A percentile compares a stretch with the other conserved stretches of the same genome.
Evolutionary conservation across 1,139 yeast genomes (phyloP).

Genomic region (Scheffersomyces insectosa): DNA sequence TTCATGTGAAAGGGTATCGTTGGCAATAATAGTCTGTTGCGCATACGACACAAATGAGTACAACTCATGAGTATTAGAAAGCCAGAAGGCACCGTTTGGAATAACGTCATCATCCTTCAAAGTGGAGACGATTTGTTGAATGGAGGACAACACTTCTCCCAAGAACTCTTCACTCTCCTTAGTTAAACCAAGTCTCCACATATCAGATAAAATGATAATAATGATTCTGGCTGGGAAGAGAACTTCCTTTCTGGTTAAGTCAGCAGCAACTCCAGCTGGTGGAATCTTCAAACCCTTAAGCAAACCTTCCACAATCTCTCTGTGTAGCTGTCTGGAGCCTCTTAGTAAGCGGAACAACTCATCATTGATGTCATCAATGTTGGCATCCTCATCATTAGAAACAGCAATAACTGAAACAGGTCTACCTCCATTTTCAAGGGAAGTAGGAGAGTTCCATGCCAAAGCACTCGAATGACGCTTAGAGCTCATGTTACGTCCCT

Average conservation of each 20-base stretch:
- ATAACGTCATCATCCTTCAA: slow-evolving; percentile 85
- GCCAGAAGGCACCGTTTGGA: slow-evolving; percentile 96
- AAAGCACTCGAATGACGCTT: slow-evolving; percentile 47
- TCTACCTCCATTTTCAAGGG: slow-evolving; percentile 32
- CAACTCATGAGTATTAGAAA: slow-evolving; percentile 93
- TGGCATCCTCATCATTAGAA: slow-evolving; percentile 55
- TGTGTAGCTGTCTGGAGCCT: slow-evolving; percentile 75
- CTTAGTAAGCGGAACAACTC: slow-evolving; percentile 73
- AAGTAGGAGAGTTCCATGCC: slow-evolving; percentile 35
- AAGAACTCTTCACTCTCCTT: slow-evolving; percentile 88
- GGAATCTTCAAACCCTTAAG: slow-evolving; percentile 90
- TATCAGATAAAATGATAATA: slow-evolving; percentile 87
- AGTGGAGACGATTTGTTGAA: slow-evolving; percentile 73
- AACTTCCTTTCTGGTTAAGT: slow-evolving; percentile 85
- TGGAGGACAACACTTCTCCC: slow-evolving; percentile 86
- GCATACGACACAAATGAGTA: slow-evolving; percentile 95
- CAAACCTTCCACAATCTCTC: slow-evolving; percentile 85
- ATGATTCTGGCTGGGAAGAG: slow-evolving; percentile 95
- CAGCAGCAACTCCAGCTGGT: slow-evolving; percentile 78
- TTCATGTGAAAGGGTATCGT: slow-evolving; percentile 75
- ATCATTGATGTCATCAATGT: slow-evolving; percentile 68
- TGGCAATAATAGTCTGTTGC: slow-evolving; percentile 82
- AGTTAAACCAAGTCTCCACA: slow-evolving; percentile 97
- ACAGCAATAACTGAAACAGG: slow-evolving; percentile 65
- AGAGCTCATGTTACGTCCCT: slow-evolving; percentile 27